phyloP scores from a whole-genome alignment of 2,329 filamentous ascomycete genomes.

The Fusarium pininemorale region DNA sequence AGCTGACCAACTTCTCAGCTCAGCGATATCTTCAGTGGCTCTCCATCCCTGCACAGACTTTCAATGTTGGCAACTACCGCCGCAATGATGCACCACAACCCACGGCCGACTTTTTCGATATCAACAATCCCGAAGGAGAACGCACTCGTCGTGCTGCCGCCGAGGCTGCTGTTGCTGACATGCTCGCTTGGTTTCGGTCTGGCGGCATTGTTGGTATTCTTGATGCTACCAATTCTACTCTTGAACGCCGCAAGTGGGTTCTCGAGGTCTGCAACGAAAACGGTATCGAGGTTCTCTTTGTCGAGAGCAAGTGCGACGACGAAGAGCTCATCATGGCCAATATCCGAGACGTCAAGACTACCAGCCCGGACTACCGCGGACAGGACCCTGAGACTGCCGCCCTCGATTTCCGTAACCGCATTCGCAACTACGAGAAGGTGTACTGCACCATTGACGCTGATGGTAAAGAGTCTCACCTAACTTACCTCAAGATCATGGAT shows the following conservation, averaged over 20 bases:
- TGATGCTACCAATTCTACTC: conserved; percentile 97
- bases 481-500: conserved; percentile 97
- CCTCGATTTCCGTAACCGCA: conserved; percentile 90
- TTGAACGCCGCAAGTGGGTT: conserved; percentile 89
- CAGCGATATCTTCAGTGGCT: conserved; percentile 97
- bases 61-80: conserved; percentile 97
- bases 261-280: conserved; percentile 78
- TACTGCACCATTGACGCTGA: conserved; percentile 91
- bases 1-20: conserved; percentile 58
- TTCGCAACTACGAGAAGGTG: conserved; percentile 96
- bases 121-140: conserved; percentile 88
- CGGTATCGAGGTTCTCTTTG: conserved; percentile 89
- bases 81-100: conserved; percentile 90
- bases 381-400: conserved; percentile 94
- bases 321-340: conserved; percentile 98
- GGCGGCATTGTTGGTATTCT: conserved; percentile 90
- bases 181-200: conserved; percentile 89
- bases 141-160: conserved; percentile 87
- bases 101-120: conserved; percentile 94
- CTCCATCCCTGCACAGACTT: conserved; percentile 90
- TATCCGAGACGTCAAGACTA: conserved; percentile 96
- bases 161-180: conserved; percentile 90
- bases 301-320: conserved; percentile 96
- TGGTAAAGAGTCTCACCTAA: conserved; percentile 82
- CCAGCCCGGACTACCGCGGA: conserved; percentile 91